Percentiles rank a stretch among this genome's conserved stretches.
Evolutionary conservation across 78 protist genomes (phyloP).

Genomic region (Protostelium mycophagum): DNA sequence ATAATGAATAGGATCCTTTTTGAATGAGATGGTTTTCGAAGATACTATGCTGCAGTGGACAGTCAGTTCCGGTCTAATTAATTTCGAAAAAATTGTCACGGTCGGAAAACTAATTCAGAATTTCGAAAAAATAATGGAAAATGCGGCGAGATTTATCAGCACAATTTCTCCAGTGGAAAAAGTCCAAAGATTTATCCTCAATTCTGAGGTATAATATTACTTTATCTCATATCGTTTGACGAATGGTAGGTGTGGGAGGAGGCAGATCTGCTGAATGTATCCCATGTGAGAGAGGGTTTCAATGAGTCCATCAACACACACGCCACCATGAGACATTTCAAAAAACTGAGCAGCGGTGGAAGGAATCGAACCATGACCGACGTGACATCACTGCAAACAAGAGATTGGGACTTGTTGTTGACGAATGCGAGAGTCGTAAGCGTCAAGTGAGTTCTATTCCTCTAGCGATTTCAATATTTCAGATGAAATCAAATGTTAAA

Average conservation of each 20-base stretch:
- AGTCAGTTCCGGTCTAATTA: conserved; percentile 5
- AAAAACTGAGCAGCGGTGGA: background rate
- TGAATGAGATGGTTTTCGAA: conserved; percentile 43
- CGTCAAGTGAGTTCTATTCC: background rate
- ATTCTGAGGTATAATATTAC: background rate
- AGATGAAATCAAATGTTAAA: background rate
- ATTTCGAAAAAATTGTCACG: conserved; percentile 34
- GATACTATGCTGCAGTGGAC: conserved; percentile 29
- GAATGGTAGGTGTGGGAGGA: background rate
- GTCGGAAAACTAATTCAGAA: conserved; percentile 5
- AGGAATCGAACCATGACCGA: background rate
- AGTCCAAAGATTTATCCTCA: background rate
- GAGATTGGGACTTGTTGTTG: conserved; percentile 53
- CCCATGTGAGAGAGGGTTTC: background rate
- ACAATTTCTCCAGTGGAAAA: background rate
- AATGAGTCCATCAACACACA: background rate
- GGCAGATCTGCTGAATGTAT: background rate
- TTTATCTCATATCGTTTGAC: background rate
- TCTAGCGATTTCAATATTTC: background rate
- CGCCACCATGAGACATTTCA: background rate
- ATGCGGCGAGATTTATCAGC: background rate
- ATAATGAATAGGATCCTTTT: conserved; percentile 40
- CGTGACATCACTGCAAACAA: background rate
- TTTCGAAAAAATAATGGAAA: background rate
- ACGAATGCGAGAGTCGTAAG: conserved; percentile 54